Evolutionary conservation across 495 filamentous ascomycete genomes (phyloP), one percentile per base, ranked within the genome.

Genomic region (Neurospora sp.): DNA sequence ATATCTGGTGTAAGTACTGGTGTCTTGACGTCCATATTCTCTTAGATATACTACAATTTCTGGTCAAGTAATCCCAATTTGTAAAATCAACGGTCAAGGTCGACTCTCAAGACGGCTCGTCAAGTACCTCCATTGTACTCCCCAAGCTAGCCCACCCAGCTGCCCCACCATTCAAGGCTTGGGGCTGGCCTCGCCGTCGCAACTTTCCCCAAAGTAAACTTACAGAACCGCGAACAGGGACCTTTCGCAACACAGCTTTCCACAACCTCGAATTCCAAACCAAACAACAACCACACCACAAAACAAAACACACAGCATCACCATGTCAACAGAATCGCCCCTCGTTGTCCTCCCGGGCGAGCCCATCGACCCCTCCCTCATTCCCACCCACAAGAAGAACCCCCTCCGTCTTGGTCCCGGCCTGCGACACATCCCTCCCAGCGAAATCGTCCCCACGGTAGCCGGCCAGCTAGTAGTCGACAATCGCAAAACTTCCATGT

Each of bases 391-490:
- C 75, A 86, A 86, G 23, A 89, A 88, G 76, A 85, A 88, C 72
- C 86, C 93, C 38, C 86, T 99, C 74, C 92, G 91, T 76, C 86
- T 99, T 39, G 96, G 96, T 39, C 93, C 94, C 12, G 96, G 96
- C 41, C 87, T 98, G 42, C 89, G 88, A 35, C 91, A 94, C 78
- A 88, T 89, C 54, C 91, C 90, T 18, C 92, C 93, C 35, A 85
- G 85, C 71, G 89, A 90, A 39, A 86, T 98, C 70, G 84, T 90
- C 39, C 89, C 94, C 20, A 92, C 91, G 23, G 88, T 93, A 71
- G 90, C 94, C n/a, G 96, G 96, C 41, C 83, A 92, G 35, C 83
- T 98, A 23, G 87, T 89, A 40, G 89, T 89, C 39, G 93, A 98
- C 80, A 83, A 82, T 69, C 90, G 87, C 80, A 93, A 95, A 81